Evolutionary conservation across 2,329 filamentous ascomycete species (phyloP).

Genomic region (Fusarium miscanthi): DNA sequence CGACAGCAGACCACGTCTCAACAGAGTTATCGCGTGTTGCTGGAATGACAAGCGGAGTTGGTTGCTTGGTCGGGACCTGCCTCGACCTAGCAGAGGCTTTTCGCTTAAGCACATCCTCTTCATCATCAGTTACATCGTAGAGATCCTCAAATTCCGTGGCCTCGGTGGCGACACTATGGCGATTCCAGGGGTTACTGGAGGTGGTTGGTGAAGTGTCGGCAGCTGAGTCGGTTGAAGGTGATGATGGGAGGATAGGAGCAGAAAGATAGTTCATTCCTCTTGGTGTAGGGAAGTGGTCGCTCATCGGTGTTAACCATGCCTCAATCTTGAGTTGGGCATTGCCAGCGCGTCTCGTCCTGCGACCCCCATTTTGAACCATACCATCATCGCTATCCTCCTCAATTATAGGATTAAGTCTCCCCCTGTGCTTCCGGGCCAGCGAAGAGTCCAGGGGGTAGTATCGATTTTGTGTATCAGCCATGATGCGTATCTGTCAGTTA

Average conservation of each 20-base stretch:
- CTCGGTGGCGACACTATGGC: conserved; percentile 71
- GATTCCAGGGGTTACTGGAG: conserved; percentile 71
- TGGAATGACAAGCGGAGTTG: conserved; percentile 64
- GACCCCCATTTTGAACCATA: conserved; percentile 37
- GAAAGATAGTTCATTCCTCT: conserved; percentile 73
- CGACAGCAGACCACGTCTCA: conserved; percentile 58
- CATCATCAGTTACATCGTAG: conserved; percentile 87
- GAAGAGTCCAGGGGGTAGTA: conserved; percentile 62
- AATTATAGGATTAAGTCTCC: conserved; percentile 73
- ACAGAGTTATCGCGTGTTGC: conserved; percentile 48
- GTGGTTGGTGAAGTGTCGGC: conserved; percentile 66
- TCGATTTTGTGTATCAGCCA: conserved; percentile 57
- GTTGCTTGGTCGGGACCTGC: conserved; percentile 52
- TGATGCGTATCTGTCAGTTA: conserved; percentile 54
- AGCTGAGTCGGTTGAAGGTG: conserved; percentile 65
- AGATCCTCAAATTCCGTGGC: conserved; percentile 85
- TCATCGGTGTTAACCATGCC: conserved; percentile 69
- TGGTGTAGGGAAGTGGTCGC: conserved; percentile 78
- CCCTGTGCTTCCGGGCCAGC: conserved; percentile 66
- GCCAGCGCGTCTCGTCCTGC: conserved; percentile 45
- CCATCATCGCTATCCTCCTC: conserved; percentile 63
- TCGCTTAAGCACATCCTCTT: conserved; percentile 57
- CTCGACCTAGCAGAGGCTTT: conserved; percentile 55
- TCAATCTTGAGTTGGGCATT: conserved; percentile 62
- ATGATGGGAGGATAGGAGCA: conserved; percentile 70